Evolutionary conservation across 192 early-diverging fungal genomes (phyloP).

Genomic region (Martensiomyces pterosporus): DNA sequence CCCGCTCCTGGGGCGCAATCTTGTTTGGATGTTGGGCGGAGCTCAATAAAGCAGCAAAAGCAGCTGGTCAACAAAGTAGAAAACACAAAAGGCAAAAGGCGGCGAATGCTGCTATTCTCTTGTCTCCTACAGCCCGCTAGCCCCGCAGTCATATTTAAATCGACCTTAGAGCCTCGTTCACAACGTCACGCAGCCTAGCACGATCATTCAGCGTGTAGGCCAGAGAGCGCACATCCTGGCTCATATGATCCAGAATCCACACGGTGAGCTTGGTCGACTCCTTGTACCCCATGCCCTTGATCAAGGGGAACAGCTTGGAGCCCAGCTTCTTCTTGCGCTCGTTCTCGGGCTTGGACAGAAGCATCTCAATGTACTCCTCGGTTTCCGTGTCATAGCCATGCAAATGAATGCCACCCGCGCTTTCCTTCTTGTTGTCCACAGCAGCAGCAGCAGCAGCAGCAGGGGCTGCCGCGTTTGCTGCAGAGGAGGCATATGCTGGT

Average conservation of each 20-base stretch:
- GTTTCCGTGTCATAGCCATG: constrained; percentile 34
- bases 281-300: constrained; percentile 51
- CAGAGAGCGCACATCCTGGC: constrained; percentile 46
- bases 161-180: constrained; percentile 40
- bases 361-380: constrained; percentile 48
- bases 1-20: no score
- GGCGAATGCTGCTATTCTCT: no score
- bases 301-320: constrained; percentile 50
- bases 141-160: no score
- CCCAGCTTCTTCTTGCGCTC: constrained; percentile 54
- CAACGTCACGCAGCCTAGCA: constrained; percentile 24
- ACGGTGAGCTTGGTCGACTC: constrained; percentile 53
- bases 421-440: not conserved
- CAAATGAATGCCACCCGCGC: constrained; percentile 16
- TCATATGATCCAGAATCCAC: constrained; percentile 52
- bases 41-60: no score
- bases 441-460: no score
- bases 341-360: constrained; percentile 43
- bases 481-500: no score
- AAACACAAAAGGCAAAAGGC: no score
- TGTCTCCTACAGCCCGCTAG: no score
- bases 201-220: constrained; percentile 49
- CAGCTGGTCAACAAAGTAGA: no score
- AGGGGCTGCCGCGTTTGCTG: no score
- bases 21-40: no score